Evolutionary conservation across 2,329 filamentous ascomycete genomes (phyloP).

Genomic region (Blumeriella jaapii): DNA sequence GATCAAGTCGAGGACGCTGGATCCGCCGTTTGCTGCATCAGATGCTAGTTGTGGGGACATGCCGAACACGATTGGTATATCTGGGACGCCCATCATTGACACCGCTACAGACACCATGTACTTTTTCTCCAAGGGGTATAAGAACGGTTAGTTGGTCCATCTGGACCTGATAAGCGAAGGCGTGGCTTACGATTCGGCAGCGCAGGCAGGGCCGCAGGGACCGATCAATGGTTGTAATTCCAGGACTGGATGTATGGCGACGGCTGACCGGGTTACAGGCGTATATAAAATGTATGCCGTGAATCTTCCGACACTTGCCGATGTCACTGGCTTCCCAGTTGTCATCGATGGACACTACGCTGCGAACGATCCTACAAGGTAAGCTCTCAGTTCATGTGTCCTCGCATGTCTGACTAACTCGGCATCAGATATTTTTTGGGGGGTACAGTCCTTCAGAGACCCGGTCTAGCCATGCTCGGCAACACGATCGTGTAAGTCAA

Average conservation of each 20-base stretch:
- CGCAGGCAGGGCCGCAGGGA: too few relatives aligned
- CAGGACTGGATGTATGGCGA: not conserved
- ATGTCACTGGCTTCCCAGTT: constrained; percentile 32
- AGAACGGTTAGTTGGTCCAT: too few relatives aligned
- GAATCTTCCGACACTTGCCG: constrained; percentile 29
- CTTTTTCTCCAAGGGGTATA: constrained; percentile 30
- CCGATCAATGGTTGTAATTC: constrained; percentile 18
- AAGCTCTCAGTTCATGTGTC: not conserved
- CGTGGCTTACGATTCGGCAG: too few relatives aligned
- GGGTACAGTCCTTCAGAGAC: constrained; percentile 35
- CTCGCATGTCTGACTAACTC: too few relatives aligned
- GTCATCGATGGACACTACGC: constrained; percentile 33
- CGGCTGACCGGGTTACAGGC: constrained; percentile 11
- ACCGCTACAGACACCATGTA: constrained; percentile 28
- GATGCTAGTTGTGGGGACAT: constrained; percentile 31
- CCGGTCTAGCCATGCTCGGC: constrained; percentile 30
- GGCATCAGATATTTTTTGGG: constrained; percentile 34
- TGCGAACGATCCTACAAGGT: constrained; percentile 33
- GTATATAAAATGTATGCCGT: constrained; percentile 25
- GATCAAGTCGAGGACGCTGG: constrained; percentile 28
- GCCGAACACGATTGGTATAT: constrained; percentile 29
- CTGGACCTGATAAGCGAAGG: too few relatives aligned
- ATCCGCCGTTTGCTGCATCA: constrained; percentile 29
- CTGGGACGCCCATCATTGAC: constrained; percentile 30
- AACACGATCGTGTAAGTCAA: too few relatives aligned